Percentiles rank a stretch among this genome's conserved stretches.
phyloP scores from a whole-genome alignment of 805 yeast species.

The Saccharomycopsis sp. region DNA sequence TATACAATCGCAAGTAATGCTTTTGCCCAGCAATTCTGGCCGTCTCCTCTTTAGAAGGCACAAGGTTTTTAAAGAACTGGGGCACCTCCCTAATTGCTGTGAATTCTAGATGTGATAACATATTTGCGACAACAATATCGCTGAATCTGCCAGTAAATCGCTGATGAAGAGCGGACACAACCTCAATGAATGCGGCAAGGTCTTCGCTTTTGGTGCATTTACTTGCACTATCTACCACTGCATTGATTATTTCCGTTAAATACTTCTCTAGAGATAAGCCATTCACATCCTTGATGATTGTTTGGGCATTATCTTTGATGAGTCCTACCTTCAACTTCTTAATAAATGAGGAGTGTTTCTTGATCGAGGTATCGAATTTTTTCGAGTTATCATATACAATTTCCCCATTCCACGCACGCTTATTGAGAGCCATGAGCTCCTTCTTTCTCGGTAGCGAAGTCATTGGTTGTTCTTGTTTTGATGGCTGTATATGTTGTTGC shows the following conservation, averaged over 20 bases:
- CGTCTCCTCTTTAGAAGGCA: conserved; percentile 25
- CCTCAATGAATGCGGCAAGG: conserved; percentile 54
- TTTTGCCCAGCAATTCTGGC: conserved; percentile 20
- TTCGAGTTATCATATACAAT: conserved; percentile 13
- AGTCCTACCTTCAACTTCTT: conserved; percentile 58
- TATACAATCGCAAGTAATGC: conserved; percentile 26
- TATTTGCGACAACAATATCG: background rate
- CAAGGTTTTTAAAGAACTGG: conserved; percentile 34
- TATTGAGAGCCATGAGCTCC: conserved; percentile 4
- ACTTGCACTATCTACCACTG: conserved; percentile 55
- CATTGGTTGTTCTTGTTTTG: background rate
- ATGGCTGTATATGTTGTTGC: background rate
- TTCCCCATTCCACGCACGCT: conserved; percentile 8
- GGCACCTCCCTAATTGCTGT: background rate
- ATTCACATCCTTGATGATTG: conserved; percentile 53
- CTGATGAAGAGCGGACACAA: conserved; percentile 70
- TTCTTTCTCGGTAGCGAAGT: conserved; percentile 1
- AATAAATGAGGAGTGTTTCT: conserved; percentile 75
- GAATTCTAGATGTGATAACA: background rate
- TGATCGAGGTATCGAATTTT: conserved; percentile 66
- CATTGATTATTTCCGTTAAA: conserved; percentile 58
- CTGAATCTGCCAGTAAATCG: conserved; percentile 50
- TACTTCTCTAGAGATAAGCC: conserved; percentile 67
- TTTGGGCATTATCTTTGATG: conserved; percentile 37
- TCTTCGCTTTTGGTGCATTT: conserved; percentile 51